Conservation (phyloP, 495 filamentous ascomycete genomes). For the Pyrenula aspistea region DNA sequence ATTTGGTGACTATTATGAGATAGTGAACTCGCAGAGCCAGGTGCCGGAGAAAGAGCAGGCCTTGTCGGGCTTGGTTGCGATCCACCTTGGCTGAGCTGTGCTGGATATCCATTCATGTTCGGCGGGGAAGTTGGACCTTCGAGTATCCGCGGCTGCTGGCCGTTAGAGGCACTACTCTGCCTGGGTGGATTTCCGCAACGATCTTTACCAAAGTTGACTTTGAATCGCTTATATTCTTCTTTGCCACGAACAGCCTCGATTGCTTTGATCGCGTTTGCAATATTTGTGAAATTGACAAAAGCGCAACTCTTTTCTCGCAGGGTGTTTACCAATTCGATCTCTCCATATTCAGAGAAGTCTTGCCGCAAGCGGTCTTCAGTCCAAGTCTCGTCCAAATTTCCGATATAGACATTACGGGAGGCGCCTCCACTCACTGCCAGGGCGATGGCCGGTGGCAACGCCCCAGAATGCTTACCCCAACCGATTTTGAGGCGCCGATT, state of each 20-base stretch:
- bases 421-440: slow-evolving; percentile 90
- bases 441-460: slow-evolving; percentile 90
- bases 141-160: slow-evolving; percentile 46
- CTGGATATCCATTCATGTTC: slow-evolving; percentile 35
- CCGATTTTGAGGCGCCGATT: slow-evolving; percentile 96
- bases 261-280: slow-evolving; percentile 97
- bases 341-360: slow-evolving; percentile 95
- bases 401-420: slow-evolving; percentile 93
- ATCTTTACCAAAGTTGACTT: slow-evolving; percentile 99
- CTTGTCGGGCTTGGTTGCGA: slow-evolving; percentile 61
- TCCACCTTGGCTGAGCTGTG: slow-evolving; percentile 42
- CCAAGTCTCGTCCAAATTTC: slow-evolving; percentile 95
- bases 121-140: slow-evolving; percentile 57
- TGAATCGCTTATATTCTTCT: slow-evolving; percentile 95
- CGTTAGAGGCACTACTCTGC: slow-evolving; percentile 47
- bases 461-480: slow-evolving; percentile 98
- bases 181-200: slow-evolving; percentile 92
- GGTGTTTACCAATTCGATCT: slow-evolving; percentile 95
- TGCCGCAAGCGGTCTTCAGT: slow-evolving; percentile 88
- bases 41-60: slow-evolving; percentile 41
- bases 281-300: slow-evolving; percentile 99
- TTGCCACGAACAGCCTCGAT: slow-evolving; percentile 90
- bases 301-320: slow-evolving; percentile 97
- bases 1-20: slow-evolving; percentile 36
- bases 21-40: slow-evolving; percentile 35